Base-by-base conservation (phyloP, 495 filamentous ascomycete genomes). In the Beverwykella pulmonaria region DNA sequence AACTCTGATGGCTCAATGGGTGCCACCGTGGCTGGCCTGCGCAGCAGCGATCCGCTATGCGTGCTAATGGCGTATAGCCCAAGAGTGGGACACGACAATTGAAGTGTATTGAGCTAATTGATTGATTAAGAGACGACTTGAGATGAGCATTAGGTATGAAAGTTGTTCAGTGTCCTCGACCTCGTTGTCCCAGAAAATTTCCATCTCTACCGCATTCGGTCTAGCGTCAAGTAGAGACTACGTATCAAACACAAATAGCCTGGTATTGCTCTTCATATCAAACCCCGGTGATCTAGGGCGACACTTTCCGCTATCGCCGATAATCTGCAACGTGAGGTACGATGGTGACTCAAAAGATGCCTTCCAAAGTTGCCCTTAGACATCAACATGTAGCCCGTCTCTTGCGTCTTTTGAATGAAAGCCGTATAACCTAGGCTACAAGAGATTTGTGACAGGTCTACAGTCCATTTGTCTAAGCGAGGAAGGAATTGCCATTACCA, bases 51-150 rank as follows among this genome's bases (percentile, higher is more conserved):
- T 44, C 25, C 14, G 53, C 3, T 19, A 4, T 26, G 47, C n/a
- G 47, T 26, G 25, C 27, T 49, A 61, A 63, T 63, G 54, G 55
- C 60, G 60, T 63, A 63, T 49, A 20, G 47, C 46, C 20, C 30
- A 23, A 26, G 55, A 29, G 20, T 9, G 53, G 19, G 7, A 29
- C 53, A 36, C 3, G 5, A 2, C 7, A 32, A 36, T 30, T 30
- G 26, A 55, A 48, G 48, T 19, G 9, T 1, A 52, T 25, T 23
- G 26, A 12, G 26, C 26, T 4, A 52, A 25, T n/a, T 12, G 27
- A 55, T 10, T 10, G 26, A n/a, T 17, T 20, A 30, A 4, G 14
- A 44, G 39, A 44, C 8, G 39, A 10, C 39, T n/a, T 12, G 39
- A n/a, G 15, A 9, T 12, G 39, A n/a, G 15, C 39, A 44, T 44